Evolutionary conservation across 495 filamentous ascomycete genomes (phyloP).

Genomic region (Astrothelium macrocarpum): DNA sequence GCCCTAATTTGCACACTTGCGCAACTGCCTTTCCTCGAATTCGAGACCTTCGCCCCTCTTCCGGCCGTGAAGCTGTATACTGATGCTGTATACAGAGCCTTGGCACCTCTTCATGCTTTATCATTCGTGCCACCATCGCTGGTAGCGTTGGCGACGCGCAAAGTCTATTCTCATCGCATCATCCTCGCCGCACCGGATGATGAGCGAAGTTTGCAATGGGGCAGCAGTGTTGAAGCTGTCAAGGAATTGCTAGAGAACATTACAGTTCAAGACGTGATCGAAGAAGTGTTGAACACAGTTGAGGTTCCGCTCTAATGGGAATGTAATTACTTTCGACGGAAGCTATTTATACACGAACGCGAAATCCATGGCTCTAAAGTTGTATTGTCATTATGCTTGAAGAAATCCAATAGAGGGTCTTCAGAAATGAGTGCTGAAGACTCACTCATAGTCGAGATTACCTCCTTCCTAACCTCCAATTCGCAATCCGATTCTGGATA

Average conservation of each 20-base stretch:
- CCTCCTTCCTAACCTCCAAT: conserved; percentile 72
- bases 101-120: conserved; percentile 77
- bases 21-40: too few relatives aligned
- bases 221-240: conserved; percentile 66
- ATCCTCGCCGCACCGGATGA: conserved; percentile 52
- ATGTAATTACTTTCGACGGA: not conserved
- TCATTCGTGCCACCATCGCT: conserved; percentile 78
- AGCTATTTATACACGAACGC: not conserved
- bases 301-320: conserved; percentile 53
- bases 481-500: conserved; percentile 73
- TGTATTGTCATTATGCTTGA: not conserved
- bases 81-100: conserved; percentile 33
- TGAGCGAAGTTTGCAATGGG: conserved; percentile 89
- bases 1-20: not conserved
- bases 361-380: not conserved
- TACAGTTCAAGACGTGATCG: conserved; percentile 66
- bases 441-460: conserved; percentile 27
- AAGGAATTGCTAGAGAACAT: conserved; percentile 55
- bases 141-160: conserved; percentile 71
- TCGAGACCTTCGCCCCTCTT: not conserved
- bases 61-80: not conserved
- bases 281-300: conserved; percentile 65
- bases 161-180: conserved; percentile 84
- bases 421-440: not conserved
- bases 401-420: not conserved